phyloP scores from a whole-genome alignment of 768 basidiomycete genomes.

The Tephrocybe sp. region DNA sequence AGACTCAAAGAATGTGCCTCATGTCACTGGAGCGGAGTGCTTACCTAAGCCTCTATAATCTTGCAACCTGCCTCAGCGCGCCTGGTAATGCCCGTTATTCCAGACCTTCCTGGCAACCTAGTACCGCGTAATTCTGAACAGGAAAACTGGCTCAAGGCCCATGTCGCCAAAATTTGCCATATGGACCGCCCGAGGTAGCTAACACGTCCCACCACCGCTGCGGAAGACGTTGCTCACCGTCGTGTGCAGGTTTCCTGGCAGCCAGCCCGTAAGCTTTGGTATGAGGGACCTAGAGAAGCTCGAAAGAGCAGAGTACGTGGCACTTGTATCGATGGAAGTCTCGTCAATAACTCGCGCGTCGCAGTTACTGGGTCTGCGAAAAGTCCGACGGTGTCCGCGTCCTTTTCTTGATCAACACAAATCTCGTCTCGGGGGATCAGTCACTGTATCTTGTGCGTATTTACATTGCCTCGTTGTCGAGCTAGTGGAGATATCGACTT shows the following conservation, averaged over 20 bases:
- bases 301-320: conserved; percentile 77
- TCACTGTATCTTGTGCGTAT: conserved; percentile 72
- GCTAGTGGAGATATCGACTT: not conserved
- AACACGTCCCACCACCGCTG: not conserved
- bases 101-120: conserved; percentile 68
- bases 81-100: conserved; percentile 51
- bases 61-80: conserved; percentile 3
- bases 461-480: not conserved
- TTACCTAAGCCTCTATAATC: conserved; percentile 10
- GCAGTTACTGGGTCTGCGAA: conserved; percentile 98
- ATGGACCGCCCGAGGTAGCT: conserved; percentile 65
- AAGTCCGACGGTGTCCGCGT: conserved; percentile 97
- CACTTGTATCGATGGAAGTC: not conserved
- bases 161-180: conserved; percentile 65
- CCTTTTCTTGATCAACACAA: conserved; percentile 73
- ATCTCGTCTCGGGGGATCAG: conserved; percentile 52
- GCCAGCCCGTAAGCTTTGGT: conserved; percentile 93
- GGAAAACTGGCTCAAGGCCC: conserved; percentile 61
- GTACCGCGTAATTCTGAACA: conserved; percentile 57
- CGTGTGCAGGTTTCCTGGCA: conserved; percentile 81
- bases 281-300: conserved; percentile 68
- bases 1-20: not conserved
- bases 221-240: conserved; percentile 10
- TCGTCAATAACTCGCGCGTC: conserved; percentile 3
- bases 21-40: not conserved